phyloP scores from a whole-genome alignment of 2,329 filamentous ascomycete species.

The Verticillium tricorpus region DNA sequence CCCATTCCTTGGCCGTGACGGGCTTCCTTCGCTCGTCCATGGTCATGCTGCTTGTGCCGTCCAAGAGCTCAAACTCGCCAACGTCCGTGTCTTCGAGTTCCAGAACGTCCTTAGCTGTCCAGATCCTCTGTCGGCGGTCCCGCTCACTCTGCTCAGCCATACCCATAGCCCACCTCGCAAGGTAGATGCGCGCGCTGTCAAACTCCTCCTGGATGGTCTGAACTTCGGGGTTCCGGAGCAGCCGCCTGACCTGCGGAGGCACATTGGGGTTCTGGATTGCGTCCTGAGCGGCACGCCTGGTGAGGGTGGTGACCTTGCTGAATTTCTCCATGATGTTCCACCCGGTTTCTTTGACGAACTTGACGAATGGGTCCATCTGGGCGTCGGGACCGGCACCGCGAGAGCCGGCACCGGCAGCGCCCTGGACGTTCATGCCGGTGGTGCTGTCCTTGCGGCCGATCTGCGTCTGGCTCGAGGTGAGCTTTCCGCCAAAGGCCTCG shows the following conservation, averaged over 20 bases:
- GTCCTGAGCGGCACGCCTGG: constrained; percentile 83
- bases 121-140: constrained; percentile 80
- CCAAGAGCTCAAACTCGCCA: constrained; percentile 91
- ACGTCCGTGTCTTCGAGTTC: constrained; percentile 93
- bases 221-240: constrained; percentile 89
- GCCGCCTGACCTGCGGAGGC: constrained; percentile 77
- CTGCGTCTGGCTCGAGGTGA: constrained; percentile 41
- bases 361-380: constrained; percentile 87
- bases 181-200: constrained; percentile 89
- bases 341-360: constrained; percentile 87
- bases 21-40: constrained; percentile 72
- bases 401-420: constrained; percentile 27
- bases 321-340: constrained; percentile 98
- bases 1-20: constrained; percentile 83
- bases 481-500: constrained; percentile 68
- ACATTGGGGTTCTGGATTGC: constrained; percentile 87
- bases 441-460: constrained; percentile 34
- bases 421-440: constrained; percentile 20
- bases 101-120: constrained; percentile 87
- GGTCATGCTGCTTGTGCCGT: constrained; percentile 69
- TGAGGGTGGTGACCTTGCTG: constrained; percentile 96
- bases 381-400: constrained; percentile 48
- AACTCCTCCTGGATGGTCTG: constrained; percentile 96
- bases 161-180: constrained; percentile 97
- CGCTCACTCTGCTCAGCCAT: constrained; percentile 95